Evolutionary conservation across 208 protist genomes (phyloP).

Genomic region (Trypanosoma rangeli): DNA sequence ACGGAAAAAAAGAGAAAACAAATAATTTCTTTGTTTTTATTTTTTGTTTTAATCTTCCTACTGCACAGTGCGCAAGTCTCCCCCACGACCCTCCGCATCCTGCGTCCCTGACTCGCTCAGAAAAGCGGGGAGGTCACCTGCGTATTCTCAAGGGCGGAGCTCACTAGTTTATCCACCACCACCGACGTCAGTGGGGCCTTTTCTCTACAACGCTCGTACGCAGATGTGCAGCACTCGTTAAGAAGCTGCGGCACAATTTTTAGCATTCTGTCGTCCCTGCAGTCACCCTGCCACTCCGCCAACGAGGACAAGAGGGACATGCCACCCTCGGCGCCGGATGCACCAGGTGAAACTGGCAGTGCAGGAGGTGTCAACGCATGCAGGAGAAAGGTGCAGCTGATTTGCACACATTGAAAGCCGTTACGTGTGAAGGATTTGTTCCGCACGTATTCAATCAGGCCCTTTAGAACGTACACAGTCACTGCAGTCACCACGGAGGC

Average conservation of each 20-base stretch:
- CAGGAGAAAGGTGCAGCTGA: constrained; percentile 71
- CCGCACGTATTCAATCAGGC: constrained; percentile 66
- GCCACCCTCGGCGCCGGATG: too few relatives aligned
- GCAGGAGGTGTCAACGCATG: constrained; percentile 37
- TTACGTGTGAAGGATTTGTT: constrained; percentile 27
- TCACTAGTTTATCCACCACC: constrained; percentile 61
- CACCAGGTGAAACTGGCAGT: background rate
- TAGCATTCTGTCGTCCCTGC: constrained; percentile 35
- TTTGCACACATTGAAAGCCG: constrained; percentile 66
- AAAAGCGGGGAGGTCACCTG: background rate
- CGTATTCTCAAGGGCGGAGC: constrained; percentile 17
- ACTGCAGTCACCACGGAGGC: constrained; percentile 45
- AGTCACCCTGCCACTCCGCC: constrained; percentile 37
- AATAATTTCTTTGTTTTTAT: background rate
- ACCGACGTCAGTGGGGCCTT: constrained; percentile 57
- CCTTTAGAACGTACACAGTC: constrained; percentile 67
- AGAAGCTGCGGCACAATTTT: constrained; percentile 45
- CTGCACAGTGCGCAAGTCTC: too few relatives aligned
- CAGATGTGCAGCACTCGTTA: constrained; percentile 69
- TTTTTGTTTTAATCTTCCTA: too few relatives aligned
- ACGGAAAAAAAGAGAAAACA: constrained; percentile 8
- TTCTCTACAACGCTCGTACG: constrained; percentile 73
- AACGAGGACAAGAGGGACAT: background rate
- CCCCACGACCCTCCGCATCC: too few relatives aligned
- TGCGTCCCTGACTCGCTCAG: background rate